Base-by-base conservation (phyloP, 2,329 filamentous ascomycete species). In the Ophiocordyceps polyrhachis-furcata region DNA sequence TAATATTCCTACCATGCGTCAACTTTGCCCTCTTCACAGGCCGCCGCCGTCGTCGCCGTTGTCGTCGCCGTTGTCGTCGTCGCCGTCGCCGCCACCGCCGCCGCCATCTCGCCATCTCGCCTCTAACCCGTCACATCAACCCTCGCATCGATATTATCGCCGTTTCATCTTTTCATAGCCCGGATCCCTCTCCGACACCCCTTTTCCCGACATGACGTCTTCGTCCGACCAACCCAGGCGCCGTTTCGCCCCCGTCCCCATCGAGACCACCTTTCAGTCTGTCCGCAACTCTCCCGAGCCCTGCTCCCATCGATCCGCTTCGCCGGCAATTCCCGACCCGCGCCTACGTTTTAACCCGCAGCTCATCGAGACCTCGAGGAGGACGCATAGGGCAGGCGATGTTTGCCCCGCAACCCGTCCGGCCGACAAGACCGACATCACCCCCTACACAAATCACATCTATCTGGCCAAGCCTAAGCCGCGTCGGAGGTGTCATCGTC, bases 361-460 rank as follows among this genome's bases (percentile, higher is more conserved):
- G 54, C 67, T 93, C 45, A 79, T 93, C 49, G 85, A 89, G 60
- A 88, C 83, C 3, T 81, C 81, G 4, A 76, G 78, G 53, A 72
- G 86, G 44, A 77, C 78, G 31, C 76, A 81, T 49, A 77, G 77
- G 54, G 73, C 73, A 15, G 77, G 77, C 19, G 80, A 86, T 52
- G 60, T 69, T 1, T 70, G 69, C 6, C 76, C 78, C 19, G 74
- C 78, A 28, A 74, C 78, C 20, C 69, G 68, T 45, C 76, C 73
- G 12, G 71, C 73, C 47, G 78, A 83, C 62, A 83, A 80, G 63
- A 86, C 82, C 32, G 81, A 86, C 55, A 79, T 79, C 45, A 76
- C 74, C 0, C 75, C 76, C 35, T 76, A 76, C 51, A 74, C 71
- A 50, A 77, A 70, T 54, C 73, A 72, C 62, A 75, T 73, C 48